Evolutionary conservation across 495 filamentous ascomycete species (phyloP).

Genomic region (Tuber aestivum): DNA sequence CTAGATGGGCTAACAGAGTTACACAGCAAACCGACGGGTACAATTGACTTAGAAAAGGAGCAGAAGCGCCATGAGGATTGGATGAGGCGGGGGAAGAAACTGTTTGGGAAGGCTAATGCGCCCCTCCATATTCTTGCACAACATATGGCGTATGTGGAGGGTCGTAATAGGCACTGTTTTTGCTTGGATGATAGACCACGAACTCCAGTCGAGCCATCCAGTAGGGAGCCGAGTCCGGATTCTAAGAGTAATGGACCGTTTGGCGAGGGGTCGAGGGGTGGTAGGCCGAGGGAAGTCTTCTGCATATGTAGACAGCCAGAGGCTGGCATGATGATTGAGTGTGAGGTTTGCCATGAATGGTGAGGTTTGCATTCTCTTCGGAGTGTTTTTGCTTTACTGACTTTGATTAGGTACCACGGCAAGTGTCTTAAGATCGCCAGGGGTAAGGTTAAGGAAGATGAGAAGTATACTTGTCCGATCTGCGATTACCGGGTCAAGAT

Average conservation of each 20-base stretch:
- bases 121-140: constrained; percentile 87
- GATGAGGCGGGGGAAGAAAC: constrained; percentile 97
- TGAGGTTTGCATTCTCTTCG: constrained; percentile 46
- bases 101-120: constrained; percentile 98
- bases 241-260: constrained; percentile 45
- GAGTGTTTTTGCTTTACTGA: constrained; percentile 22
- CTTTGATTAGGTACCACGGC: constrained; percentile 74
- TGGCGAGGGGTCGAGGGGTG: constrained; percentile 51
- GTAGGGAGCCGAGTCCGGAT: constrained; percentile 72
- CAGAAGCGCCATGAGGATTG: constrained; percentile 96
- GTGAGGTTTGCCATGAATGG: constrained; percentile 97
- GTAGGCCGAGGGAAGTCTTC: constrained; percentile 72
- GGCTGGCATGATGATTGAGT: constrained; percentile 99
- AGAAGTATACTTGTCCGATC: constrained; percentile 97
- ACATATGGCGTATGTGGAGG: constrained; percentile 89
- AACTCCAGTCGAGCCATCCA: constrained; percentile 84
- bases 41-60: constrained; percentile 87
- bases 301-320: constrained; percentile 92
- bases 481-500: constrained; percentile 98
- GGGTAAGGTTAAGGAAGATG: constrained; percentile 95
- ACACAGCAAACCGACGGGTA: constrained; percentile 84
- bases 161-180: constrained; percentile 84
- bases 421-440: constrained; percentile 98
- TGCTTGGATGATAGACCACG: constrained; percentile 84
- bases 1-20: constrained; percentile 80